Conservation (phyloP, 495 filamentous ascomycete genomes). For the Neurospora sp. region DNA sequence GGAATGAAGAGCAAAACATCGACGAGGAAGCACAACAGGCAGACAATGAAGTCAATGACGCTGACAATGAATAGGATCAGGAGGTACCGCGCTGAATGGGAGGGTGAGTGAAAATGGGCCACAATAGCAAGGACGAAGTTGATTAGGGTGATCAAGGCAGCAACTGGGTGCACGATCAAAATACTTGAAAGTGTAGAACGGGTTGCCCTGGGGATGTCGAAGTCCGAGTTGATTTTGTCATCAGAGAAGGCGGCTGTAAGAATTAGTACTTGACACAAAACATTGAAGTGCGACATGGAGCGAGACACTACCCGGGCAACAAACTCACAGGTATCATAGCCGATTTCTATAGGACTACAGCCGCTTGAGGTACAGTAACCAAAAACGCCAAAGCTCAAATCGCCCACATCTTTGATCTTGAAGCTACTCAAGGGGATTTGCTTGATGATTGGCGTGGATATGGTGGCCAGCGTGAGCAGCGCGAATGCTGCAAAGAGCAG, state of each 20-base stretch:
- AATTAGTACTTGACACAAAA: constrained; percentile 2
- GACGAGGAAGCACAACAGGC: constrained; percentile 81
- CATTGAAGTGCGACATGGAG: neutral
- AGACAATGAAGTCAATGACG: constrained; percentile 73
- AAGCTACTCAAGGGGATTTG: constrained; percentile 72
- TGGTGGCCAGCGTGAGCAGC: constrained; percentile 72
- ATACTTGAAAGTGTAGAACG: constrained; percentile 83
- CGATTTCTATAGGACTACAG: constrained; percentile 69
- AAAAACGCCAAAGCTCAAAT: constrained; percentile 84
- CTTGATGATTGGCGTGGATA: constrained; percentile 89
- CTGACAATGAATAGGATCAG: constrained; percentile 75
- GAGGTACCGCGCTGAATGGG: constrained; percentile 87
- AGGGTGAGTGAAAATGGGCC: constrained; percentile 80
- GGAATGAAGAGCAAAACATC: constrained; percentile 96
- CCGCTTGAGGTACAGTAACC: constrained; percentile 60
- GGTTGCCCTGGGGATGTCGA: constrained; percentile 63
- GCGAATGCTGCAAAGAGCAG: constrained; percentile 79
- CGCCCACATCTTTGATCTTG: constrained; percentile 21
- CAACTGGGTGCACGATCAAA: constrained; percentile 85
- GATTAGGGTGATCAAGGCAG: constrained; percentile 74
- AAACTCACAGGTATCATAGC: constrained; percentile 74
- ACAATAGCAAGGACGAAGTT: constrained; percentile 70
- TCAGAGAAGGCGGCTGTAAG: neutral
- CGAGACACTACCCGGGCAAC: neutral
- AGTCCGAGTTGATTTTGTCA: constrained; percentile 30